Conservation (phyloP, 202 grass and related monocot genomes). For the Elaeis oleifera region DNA sequence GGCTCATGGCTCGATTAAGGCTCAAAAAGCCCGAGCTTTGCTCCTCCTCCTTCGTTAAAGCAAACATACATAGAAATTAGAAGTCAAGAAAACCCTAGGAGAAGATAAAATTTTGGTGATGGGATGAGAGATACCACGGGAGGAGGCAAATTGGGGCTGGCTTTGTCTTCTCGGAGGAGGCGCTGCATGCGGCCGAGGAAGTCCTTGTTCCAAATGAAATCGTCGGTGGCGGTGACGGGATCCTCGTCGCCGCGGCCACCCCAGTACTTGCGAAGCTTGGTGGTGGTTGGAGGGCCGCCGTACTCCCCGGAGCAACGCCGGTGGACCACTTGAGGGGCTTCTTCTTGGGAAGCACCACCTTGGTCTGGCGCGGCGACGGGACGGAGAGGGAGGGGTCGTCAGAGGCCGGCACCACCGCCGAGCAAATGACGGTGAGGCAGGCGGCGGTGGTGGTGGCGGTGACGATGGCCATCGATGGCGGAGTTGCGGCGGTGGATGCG, state of each 20-base stretch:
- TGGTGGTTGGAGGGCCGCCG: slow-evolving; percentile 61
- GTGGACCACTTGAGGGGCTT: slow-evolving; percentile 89
- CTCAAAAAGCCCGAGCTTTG: slow-evolving; percentile 63
- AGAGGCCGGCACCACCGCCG: slow-evolving; percentile 20
- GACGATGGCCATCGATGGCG: slow-evolving; percentile 37
- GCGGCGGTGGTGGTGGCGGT: slow-evolving; percentile 21
- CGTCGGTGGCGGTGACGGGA: slow-evolving; percentile 72
- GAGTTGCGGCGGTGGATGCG: too few relatives aligned
- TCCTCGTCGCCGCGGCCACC: slow-evolving; percentile 75
- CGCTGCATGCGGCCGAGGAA: slow-evolving; percentile 72
- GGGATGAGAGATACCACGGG: slow-evolving; percentile 15
- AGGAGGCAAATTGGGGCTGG: slow-evolving; percentile 26
- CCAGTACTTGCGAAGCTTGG: slow-evolving; percentile 85
- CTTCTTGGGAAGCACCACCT: slow-evolving; percentile 81
- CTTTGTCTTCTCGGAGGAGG: slow-evolving; percentile 33
- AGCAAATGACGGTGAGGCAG: slow-evolving; percentile 17
- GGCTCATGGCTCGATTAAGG: slow-evolving; percentile 70
- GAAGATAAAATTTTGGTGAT: not conserved
- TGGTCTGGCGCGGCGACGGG: slow-evolving; percentile 16
- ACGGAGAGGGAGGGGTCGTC: not conserved
- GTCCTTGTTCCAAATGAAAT: slow-evolving; percentile 99
- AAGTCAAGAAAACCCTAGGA: not conserved
- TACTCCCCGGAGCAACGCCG: slow-evolving; percentile 71
- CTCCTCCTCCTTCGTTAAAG: slow-evolving; percentile 40
- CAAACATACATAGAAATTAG: not conserved